Evolutionary conservation across 2,329 filamentous ascomycete species (phyloP).

Genomic region (Epichloe hybrida): DNA sequence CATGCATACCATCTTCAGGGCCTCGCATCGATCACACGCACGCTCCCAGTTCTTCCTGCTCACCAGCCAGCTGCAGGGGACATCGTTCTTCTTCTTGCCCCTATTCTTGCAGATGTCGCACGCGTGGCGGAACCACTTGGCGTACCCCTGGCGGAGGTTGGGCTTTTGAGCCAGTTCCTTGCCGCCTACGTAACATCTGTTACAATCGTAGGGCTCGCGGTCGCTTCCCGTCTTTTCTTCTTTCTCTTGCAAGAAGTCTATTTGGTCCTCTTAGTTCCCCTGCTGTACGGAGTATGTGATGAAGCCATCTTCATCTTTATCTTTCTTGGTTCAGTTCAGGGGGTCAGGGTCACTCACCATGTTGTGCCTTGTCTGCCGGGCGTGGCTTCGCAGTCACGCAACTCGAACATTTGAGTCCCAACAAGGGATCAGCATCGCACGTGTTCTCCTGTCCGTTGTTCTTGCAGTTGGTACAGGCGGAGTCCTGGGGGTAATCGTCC

Average conservation of each 20-base stretch:
- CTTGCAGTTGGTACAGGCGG: conserved; percentile 9
- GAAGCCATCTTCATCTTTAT: too few relatives aligned
- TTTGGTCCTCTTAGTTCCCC: not conserved
- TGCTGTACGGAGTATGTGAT: too few relatives aligned
- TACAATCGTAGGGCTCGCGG: not conserved
- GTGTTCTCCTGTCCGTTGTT: not conserved
- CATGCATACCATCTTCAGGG: conserved; percentile 10
- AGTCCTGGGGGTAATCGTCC: conserved; percentile 2
- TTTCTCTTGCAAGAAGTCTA: not conserved
- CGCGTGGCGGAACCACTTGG: conserved; percentile 12
- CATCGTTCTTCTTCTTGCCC: not conserved
- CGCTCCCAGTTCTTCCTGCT: conserved; percentile 10
- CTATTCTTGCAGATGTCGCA: conserved; percentile 12
- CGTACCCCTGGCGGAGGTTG: conserved; percentile 7
- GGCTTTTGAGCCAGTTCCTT: conserved; percentile 4
- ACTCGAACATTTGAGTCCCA: conserved; percentile 9
- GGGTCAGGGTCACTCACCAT: not conserved
- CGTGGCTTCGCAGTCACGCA: conserved; percentile 7
- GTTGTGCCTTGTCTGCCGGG: conserved; percentile 4
- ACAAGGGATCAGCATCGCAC: conserved; percentile 13
- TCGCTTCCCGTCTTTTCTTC: not conserved
- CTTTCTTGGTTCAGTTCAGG: too few relatives aligned
- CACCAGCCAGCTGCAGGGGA: conserved; percentile 12
- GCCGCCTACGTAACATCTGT: not conserved
- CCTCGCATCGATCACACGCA: conserved; percentile 11